Conservation (phyloP, 768 basidiomycete genomes). For the Mycena indigotica region DNA sequence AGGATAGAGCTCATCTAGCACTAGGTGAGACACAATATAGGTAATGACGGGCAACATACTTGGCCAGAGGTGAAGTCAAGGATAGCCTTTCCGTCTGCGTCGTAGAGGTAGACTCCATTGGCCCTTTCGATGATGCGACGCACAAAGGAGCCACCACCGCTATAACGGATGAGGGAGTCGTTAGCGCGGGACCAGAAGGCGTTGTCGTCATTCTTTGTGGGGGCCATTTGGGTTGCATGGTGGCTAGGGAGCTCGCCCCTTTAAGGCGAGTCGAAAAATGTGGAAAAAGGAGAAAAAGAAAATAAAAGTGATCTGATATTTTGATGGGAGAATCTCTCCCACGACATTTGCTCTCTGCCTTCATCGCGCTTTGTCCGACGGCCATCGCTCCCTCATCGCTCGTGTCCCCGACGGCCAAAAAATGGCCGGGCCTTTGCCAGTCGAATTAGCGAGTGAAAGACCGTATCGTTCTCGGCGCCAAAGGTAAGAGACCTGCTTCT, state of each 20-base stretch:
- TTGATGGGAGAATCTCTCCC: not conserved
- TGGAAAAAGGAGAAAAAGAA: constrained; percentile 5
- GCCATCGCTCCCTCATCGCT: not conserved
- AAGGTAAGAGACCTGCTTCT: not conserved
- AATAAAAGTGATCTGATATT: not conserved
- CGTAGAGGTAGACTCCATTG: constrained; percentile 23
- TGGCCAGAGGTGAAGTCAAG: constrained; percentile 26
- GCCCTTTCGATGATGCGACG: constrained; percentile 24
- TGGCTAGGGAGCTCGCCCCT: not conserved
- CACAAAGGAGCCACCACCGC: constrained; percentile 19
- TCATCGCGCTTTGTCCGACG: not conserved
- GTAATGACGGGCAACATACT: not conserved
- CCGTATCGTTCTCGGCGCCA: constrained; percentile 13
- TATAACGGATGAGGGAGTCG: constrained; percentile 23
- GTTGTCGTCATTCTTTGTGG: constrained; percentile 11
- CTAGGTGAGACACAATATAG: not conserved
- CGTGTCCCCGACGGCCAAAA: constrained; percentile 13
- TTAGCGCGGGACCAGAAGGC: constrained; percentile 21
- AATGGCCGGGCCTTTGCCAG: not conserved
- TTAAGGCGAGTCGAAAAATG: constrained; percentile 3
- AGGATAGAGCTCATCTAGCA: constrained; percentile 24
- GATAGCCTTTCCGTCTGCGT: constrained; percentile 21
- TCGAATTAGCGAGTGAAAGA: constrained; percentile 1
- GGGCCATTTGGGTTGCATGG: constrained; percentile 4
- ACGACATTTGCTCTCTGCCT: not conserved